A percentile compares a stretch with the other conserved stretches of the same genome.
phyloP scores from a whole-genome alignment of 176 grass and related monocot genomes.

The Urochloa ruziziensis region DNA sequence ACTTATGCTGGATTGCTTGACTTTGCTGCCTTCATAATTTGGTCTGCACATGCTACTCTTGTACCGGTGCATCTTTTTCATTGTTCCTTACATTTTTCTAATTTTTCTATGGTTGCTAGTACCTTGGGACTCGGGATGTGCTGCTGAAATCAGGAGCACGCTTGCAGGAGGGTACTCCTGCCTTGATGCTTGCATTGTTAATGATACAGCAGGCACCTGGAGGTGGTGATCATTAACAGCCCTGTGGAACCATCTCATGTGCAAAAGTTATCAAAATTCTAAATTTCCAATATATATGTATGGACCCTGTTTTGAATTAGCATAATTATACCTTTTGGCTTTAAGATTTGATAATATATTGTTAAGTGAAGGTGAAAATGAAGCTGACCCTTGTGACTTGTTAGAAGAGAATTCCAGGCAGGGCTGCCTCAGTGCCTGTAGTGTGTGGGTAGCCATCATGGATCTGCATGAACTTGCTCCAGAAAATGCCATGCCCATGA shows the following conservation, averaged over 20 bases:
- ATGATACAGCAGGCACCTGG: slow-evolving; percentile 34
- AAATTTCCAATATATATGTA: slow-evolving; percentile 1
- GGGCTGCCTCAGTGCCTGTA: background rate
- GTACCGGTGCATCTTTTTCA: slow-evolving; percentile 25
- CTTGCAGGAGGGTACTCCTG: background rate
- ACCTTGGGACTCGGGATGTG: slow-evolving; percentile 40
- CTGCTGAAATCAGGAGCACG: slow-evolving; percentile 23
- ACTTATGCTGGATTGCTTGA: slow-evolving; percentile 15
- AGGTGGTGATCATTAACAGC: slow-evolving; percentile 29
- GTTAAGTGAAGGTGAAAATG: slow-evolving; percentile 1
- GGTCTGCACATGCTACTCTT: slow-evolving; percentile 25
- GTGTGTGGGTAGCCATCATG: background rate
- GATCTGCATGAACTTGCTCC: slow-evolving; percentile 16
- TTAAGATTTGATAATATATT: background rate
- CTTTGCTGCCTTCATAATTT: slow-evolving; percentile 35
- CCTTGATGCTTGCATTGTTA: slow-evolving; percentile 15
- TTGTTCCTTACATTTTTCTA: slow-evolving; percentile 19
- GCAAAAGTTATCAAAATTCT: slow-evolving; percentile 28
- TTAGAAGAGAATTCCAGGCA: background rate
- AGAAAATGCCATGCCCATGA: background rate
- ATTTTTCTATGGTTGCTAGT: slow-evolving; percentile 46
- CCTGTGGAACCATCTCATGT: slow-evolving; percentile 34
- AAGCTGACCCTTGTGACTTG: background rate
- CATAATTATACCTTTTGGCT: background rate
- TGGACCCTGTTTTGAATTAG: background rate